A percentile compares a stretch with the other conserved stretches of the same genome.
Conservation (phyloP, 305 asterid species). For the Fraxinus floribunda region DNA sequence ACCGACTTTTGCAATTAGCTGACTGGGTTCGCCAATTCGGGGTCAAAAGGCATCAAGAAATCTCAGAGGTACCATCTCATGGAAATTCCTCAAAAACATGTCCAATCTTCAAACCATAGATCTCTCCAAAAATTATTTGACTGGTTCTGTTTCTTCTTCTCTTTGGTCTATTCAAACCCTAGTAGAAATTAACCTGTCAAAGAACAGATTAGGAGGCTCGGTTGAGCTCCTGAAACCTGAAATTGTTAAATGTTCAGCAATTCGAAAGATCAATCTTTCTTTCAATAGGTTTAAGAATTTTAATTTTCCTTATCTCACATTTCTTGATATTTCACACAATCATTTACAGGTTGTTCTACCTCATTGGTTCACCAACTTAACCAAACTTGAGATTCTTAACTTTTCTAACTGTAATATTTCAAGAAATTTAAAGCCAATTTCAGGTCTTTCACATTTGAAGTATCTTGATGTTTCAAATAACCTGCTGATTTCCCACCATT, state of each 20-base stretch:
- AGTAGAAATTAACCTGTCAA: conserved; percentile 53
- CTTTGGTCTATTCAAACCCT: conserved; percentile 60
- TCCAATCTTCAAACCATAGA: conserved; percentile 54
- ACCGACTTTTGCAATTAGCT: no score
- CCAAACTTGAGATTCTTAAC: conserved; percentile 57
- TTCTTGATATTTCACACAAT: conserved; percentile 60
- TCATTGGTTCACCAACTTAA: conserved; percentile 52
- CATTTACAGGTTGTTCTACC: conserved; percentile 40
- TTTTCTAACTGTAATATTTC: conserved; percentile 62
- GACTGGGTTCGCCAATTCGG: no score
- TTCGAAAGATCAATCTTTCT: conserved; percentile 59
- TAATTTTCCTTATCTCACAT: conserved; percentile 39
- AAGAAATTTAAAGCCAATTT: conserved; percentile 49
- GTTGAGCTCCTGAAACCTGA: conserved; percentile 34
- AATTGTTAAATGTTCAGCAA: conserved; percentile 20
- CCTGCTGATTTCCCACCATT: conserved; percentile 57
- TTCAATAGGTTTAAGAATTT: conserved; percentile 67
- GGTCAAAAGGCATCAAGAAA: conserved; percentile 66
- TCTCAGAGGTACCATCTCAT: conserved; percentile 64
- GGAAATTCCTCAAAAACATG: conserved; percentile 62
- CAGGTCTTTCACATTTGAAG: conserved; percentile 39
- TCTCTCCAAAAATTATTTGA: conserved; percentile 68
- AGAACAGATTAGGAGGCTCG: conserved; percentile 68
- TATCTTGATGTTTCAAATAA: conserved; percentile 60
- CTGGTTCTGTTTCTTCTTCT: conserved; percentile 57